Evolutionary conservation across 2,329 filamentous ascomycete genomes (phyloP).

Genomic region (Pseudocercospora cruenta): DNA sequence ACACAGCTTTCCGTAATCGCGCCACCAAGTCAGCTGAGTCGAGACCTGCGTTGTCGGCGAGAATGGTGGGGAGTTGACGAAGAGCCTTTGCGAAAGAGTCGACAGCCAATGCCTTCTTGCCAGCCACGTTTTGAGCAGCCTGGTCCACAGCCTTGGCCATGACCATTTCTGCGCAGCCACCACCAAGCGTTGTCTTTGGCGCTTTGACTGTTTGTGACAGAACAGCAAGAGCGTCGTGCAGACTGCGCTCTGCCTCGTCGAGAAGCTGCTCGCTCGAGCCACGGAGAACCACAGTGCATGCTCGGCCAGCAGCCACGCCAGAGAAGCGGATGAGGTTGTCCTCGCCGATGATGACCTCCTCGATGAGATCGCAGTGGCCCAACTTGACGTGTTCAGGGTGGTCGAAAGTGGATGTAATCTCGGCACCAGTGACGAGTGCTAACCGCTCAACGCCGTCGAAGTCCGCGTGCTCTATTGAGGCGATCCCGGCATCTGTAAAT

Average conservation of each 20-base stretch:
- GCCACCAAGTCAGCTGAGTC: constrained; percentile 94
- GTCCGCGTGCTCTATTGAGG: constrained; percentile 98
- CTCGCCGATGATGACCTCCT: constrained; percentile 98
- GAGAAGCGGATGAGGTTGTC: constrained; percentile 98
- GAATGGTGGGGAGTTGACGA: constrained; percentile 90
- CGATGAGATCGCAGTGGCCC: constrained; percentile 90
- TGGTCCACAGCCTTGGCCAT: constrained; percentile 98
- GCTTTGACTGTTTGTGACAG: constrained; percentile 95
- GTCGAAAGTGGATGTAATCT: constrained; percentile 97
- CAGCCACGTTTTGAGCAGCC: constrained; percentile 88
- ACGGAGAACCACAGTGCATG: constrained; percentile 94
- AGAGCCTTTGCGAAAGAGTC: constrained; percentile 86
- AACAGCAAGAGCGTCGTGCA: constrained; percentile 94
- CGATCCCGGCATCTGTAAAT: constrained; percentile 95
- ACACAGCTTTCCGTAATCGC: constrained; percentile 88
- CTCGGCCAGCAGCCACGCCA: constrained; percentile 87
- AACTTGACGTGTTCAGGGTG: constrained; percentile 97
- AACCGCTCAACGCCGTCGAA: constrained; percentile 97
- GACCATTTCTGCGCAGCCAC: constrained; percentile 96
- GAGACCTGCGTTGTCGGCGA: constrained; percentile 95
- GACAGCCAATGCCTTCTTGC: constrained; percentile 95
- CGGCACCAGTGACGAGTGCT: constrained; percentile 91
- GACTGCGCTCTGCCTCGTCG: constrained; percentile 92
- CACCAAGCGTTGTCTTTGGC: constrained; percentile 89
- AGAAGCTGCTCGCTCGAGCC: constrained; percentile 96